Conservation (phyloP, 1,139 yeast species). For the Yamadazyma triangularis region DNA sequence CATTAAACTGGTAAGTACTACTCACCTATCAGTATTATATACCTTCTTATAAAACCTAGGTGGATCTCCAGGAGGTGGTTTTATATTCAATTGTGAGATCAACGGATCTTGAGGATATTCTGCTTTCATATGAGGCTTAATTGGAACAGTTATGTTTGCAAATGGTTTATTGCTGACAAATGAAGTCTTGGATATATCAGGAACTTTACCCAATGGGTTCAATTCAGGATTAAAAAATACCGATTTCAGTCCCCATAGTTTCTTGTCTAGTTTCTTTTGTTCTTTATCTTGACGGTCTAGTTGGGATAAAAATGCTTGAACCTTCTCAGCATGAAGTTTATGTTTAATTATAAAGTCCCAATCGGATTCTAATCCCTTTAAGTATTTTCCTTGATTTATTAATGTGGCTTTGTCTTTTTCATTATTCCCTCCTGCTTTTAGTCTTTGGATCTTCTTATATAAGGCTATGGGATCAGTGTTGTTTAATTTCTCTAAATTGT, state of each 20-base stretch:
- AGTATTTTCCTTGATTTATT: slow-evolving; percentile 10
- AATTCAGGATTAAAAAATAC: slow-evolving; percentile 44
- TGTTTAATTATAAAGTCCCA: slow-evolving; percentile 38
- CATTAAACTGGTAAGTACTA: too few relatives aligned
- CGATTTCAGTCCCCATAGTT: slow-evolving; percentile 36
- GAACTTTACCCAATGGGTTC: slow-evolving; percentile 44
- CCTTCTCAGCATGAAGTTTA: slow-evolving; percentile 27
- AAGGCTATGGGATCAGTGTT: slow-evolving; percentile 31
- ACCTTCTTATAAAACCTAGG: slow-evolving; percentile 39
- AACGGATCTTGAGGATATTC: slow-evolving; percentile 24
- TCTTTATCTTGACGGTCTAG: slow-evolving; percentile 14
- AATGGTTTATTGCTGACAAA: slow-evolving; percentile 8
- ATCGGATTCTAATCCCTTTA: slow-evolving; percentile 28
- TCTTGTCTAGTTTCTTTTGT: slow-evolving; percentile 15
- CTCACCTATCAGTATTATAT: slow-evolving; percentile 24
- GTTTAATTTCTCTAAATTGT: slow-evolving; percentile 21
- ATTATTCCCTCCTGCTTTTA: slow-evolving; percentile 10
- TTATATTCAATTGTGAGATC: slow-evolving; percentile 21
- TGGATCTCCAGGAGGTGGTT: slow-evolving; percentile 35
- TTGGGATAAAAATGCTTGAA: slow-evolving; percentile 19
- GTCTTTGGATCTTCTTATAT: slow-evolving; percentile 23
- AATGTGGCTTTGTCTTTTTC: slow-evolving; percentile 17
- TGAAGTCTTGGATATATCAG: slow-evolving; percentile 12
- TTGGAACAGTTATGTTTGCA: slow-evolving; percentile 25
- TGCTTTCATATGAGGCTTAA: slow-evolving; percentile 11